Percentiles rank a stretch among this genome's conserved stretches.
phyloP scores from a whole-genome alignment of 2,329 filamentous ascomycete species.

The Diplodia mutila region DNA sequence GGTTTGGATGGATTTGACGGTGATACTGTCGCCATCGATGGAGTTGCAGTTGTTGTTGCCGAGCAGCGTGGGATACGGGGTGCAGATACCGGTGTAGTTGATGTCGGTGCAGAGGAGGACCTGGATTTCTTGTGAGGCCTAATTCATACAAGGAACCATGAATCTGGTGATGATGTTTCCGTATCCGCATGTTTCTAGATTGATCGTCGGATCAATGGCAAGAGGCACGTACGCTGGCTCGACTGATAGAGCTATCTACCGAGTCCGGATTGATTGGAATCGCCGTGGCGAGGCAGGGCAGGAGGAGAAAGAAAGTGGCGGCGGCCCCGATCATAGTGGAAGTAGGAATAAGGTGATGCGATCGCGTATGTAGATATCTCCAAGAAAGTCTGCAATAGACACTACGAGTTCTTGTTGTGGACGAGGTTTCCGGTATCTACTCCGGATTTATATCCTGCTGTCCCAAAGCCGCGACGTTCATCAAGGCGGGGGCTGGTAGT shows the following conservation, averaged over 20 bases:
- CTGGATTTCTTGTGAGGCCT: not conserved
- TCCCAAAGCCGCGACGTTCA: not conserved
- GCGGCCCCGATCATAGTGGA: not conserved
- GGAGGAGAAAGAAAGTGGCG: not conserved
- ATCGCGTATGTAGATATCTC: not conserved
- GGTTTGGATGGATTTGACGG: not conserved
- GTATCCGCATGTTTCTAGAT: not conserved
- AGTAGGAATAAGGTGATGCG: not conserved
- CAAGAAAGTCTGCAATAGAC: not conserved
- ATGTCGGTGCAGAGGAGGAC: not conserved
- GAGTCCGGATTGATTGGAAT: not conserved
- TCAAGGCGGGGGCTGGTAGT: slow-evolving; percentile 12
- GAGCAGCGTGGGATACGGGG: not conserved
- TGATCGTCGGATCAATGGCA: not conserved
- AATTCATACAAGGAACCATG: not conserved
- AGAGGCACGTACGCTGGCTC: not conserved
- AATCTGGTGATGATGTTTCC: not conserved
- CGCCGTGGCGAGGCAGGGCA: not conserved
- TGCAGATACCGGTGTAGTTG: slow-evolving; percentile 5
- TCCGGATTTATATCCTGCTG: not conserved
- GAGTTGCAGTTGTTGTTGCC: slow-evolving; percentile 14
- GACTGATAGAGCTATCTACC: not conserved
- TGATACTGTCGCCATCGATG: not conserved
- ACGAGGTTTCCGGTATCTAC: not conserved
- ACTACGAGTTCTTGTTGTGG: not conserved